Evolutionary conservation across 345 rosid genomes (phyloP).

Genomic region (Brassica cretica): DNA sequence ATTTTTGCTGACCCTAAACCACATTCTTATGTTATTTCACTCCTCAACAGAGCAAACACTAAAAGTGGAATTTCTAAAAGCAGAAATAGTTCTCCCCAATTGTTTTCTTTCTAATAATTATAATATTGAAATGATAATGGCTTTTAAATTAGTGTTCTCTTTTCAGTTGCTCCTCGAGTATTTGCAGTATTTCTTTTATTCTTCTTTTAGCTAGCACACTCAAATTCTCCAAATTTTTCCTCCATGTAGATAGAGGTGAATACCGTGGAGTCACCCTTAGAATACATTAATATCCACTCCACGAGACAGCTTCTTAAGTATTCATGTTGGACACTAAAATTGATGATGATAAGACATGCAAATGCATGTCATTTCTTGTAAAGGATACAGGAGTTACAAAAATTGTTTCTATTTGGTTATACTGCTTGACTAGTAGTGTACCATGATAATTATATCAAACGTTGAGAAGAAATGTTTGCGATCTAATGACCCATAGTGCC

Average conservation of each 20-base stretch:
- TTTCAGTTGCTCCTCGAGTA: constrained; percentile 13
- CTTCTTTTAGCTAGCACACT: constrained; percentile 28
- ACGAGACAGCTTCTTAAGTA: neutral
- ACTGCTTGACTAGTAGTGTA: neutral
- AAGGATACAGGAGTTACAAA: neutral
- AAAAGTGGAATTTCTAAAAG: constrained; percentile 29
- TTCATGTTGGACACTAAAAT: neutral
- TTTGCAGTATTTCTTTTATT: neutral
- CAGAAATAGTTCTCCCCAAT: constrained; percentile 25
- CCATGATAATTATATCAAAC: neutral
- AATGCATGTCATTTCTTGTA: neutral
- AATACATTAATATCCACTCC: neutral
- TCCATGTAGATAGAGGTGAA: neutral
- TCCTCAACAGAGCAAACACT: constrained; percentile 31
- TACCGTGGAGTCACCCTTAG: neutral
- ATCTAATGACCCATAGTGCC: constrained; percentile 20
- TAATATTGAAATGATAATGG: constrained; percentile 14
- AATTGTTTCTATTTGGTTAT: neutral
- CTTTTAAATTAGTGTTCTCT: constrained; percentile 18
- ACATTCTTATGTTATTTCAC: constrained; percentile 39
- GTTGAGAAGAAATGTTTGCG: constrained; percentile 2
- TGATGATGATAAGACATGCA: neutral
- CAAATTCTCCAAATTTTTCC: neutral
- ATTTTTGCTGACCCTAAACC: constrained; percentile 33
- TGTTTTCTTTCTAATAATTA: neutral